Conservation (phyloP, 176 grass and related monocot genomes). For the Zizania latifolia region DNA sequence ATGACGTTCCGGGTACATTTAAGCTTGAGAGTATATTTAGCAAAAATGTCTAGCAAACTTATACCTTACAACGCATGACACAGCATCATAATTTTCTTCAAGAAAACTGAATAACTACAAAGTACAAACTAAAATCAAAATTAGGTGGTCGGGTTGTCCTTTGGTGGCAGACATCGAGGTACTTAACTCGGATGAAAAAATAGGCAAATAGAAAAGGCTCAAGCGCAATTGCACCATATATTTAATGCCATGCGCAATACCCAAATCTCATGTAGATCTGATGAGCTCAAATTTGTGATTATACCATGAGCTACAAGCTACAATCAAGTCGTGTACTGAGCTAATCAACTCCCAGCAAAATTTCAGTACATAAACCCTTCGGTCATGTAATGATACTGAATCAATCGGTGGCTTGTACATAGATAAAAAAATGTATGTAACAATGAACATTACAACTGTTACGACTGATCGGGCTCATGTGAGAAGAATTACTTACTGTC, state of each 20-base stretch:
- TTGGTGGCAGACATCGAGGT: not conserved
- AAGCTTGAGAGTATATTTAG: not conserved
- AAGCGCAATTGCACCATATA: not conserved
- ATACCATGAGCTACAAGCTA: not conserved
- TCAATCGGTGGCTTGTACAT: not conserved
- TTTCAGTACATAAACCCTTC: not conserved
- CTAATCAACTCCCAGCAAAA: slow-evolving; percentile 4
- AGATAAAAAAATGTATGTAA: not conserved
- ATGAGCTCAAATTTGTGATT: not conserved
- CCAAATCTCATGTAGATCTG: not conserved
- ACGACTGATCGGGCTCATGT: not conserved
- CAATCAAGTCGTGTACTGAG: not conserved
- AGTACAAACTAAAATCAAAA: not conserved
- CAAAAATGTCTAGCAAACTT: not conserved
- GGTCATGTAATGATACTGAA: not conserved
- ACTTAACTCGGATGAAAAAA: not conserved
- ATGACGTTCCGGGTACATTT: not conserved
- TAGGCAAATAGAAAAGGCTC: not conserved
- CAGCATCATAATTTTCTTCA: not conserved
- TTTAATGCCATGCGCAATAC: not conserved
- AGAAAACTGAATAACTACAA: not conserved
- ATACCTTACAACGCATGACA: not conserved
- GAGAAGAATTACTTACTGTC: slow-evolving; percentile 38
- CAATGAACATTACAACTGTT: not conserved
- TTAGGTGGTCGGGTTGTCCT: not conserved